Evolutionary conservation across 495 filamentous ascomycete genomes (phyloP).

Genomic region (Hapsidospora chrysogenum): DNA sequence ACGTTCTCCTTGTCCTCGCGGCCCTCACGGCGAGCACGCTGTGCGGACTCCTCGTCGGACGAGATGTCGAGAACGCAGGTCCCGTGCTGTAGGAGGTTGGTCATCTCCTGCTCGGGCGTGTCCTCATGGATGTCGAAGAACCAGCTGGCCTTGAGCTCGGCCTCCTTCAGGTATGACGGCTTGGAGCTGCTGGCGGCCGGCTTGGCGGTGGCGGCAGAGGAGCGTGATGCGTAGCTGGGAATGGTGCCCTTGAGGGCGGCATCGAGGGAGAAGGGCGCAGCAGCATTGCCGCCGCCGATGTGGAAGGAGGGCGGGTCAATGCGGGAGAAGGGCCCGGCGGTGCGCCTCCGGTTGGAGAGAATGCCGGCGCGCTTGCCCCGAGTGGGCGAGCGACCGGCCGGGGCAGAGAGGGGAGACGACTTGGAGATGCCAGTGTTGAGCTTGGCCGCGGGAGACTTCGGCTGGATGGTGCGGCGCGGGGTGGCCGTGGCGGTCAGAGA

Average conservation of each 20-base stretch:
- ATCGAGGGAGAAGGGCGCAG: constrained; percentile 59
- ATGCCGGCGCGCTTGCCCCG: constrained; percentile 43
- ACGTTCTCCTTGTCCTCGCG: constrained; percentile 84
- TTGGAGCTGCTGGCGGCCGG: constrained; percentile 5
- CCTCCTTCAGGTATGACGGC: constrained; percentile 11
- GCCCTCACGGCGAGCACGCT: constrained; percentile 31
- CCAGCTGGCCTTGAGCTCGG: constrained; percentile 50
- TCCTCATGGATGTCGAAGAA: constrained; percentile 94
- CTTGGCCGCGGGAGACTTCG: constrained; percentile 26
- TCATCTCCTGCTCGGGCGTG: constrained; percentile 69
- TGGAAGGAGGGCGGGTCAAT: constrained; percentile 39
- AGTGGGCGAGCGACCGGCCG: constrained; percentile 45
- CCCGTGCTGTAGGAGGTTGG: constrained; percentile 81
- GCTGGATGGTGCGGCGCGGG: constrained; percentile 23
- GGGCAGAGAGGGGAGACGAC: constrained; percentile 31
- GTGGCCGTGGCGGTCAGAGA: constrained; percentile 14
- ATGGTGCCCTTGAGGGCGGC: constrained; percentile 58
- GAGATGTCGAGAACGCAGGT: constrained; percentile 75
- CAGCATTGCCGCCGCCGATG: constrained; percentile 10
- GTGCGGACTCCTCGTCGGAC: constrained; percentile 45
- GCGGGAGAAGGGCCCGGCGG: constrained; percentile 31
- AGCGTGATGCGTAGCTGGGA: constrained; percentile 28
- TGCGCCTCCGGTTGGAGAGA: constrained; percentile 42
- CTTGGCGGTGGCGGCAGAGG: constrained; percentile 7
- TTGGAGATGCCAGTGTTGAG: constrained; percentile 21